These are phyloP conservation scores for Entomortierella parvispora DNA, from an alignment of 192 early-diverging fungal genomes.

Conservation along the genomic window DNA sequence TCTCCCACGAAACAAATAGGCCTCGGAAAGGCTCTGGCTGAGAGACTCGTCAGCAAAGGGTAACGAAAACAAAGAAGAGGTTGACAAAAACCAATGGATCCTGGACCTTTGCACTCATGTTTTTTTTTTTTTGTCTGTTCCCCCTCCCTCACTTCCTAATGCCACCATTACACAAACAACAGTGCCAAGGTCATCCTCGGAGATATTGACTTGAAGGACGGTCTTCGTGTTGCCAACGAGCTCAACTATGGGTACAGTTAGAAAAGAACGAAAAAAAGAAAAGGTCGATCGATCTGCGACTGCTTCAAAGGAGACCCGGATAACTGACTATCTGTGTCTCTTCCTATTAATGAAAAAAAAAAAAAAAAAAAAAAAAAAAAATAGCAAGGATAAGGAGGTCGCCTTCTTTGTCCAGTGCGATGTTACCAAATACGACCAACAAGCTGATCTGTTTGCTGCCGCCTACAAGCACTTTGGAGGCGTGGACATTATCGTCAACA, in stretches of 20 bases:
- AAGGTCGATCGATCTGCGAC: too few species aligned
- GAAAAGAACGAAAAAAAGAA: too few species aligned
- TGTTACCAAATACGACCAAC: slow-evolving; percentile 34
- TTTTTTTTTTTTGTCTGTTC: too few species aligned
- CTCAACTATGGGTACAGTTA: slow-evolving; percentile 8
- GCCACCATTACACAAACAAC: too few species aligned
- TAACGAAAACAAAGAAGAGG: background rate
- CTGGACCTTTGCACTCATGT: background rate
- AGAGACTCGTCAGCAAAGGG: slow-evolving; percentile 57
- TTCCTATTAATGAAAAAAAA: too few species aligned
- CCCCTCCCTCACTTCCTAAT: too few species aligned
- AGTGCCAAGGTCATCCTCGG: slow-evolving; percentile 68
- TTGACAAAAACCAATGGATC: background rate
- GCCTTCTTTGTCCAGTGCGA: slow-evolving; percentile 59
- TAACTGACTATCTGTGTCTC: too few species aligned
- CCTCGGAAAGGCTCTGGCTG: slow-evolving; percentile 66
- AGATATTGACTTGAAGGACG: slow-evolving; percentile 53
- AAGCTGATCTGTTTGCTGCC: slow-evolving; percentile 28
- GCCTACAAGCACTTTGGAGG: slow-evolving; percentile 58
- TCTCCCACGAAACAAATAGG: slow-evolving; percentile 16
- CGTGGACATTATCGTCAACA: slow-evolving; percentile 66
- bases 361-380: background rate
- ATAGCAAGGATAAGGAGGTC: slow-evolving; percentile 17
- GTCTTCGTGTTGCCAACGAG: background rate
- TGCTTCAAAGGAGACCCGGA: too few species aligned